phyloP scores from a whole-genome alignment of 2,329 filamentous ascomycete genomes.

The Beauveria sp. region DNA sequence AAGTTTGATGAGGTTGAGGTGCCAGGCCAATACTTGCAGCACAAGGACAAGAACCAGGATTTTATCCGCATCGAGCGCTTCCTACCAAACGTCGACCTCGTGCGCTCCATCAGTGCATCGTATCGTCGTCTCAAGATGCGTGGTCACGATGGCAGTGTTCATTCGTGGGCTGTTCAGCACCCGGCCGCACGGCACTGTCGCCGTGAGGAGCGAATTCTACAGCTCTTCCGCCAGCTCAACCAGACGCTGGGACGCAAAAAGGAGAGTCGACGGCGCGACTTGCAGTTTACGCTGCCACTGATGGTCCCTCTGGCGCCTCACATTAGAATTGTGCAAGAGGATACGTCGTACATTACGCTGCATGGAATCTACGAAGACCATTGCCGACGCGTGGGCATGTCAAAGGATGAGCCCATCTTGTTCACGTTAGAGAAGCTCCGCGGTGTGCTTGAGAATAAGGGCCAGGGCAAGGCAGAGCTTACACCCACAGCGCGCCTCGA shows the following conservation, averaged over 20 bases:
- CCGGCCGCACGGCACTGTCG: conserved; percentile 87
- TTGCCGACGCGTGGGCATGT: conserved; percentile 76
- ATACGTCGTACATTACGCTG: conserved; percentile 85
- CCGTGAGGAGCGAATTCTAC: conserved; percentile 87
- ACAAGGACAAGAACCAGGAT: conserved; percentile 98
- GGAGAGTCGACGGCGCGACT: conserved; percentile 84
- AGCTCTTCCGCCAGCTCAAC: conserved; percentile 97
- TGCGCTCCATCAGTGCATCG: conserved; percentile 83
- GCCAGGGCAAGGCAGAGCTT: conserved; percentile 57
- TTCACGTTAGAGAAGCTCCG: conserved; percentile 94
- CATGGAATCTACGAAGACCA: conserved; percentile 96
- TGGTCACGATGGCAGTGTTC: conserved; percentile 94
- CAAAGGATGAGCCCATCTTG: conserved; percentile 90
- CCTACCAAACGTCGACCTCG: conserved; percentile 86
- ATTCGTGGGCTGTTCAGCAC: conserved; percentile 93
- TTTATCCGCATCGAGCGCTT: conserved; percentile 97
- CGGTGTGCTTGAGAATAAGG: conserved; percentile 63
- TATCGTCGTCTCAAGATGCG: conserved; percentile 92
- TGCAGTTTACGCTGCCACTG: conserved; percentile 92
- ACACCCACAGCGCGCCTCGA: conserved; percentile 70
- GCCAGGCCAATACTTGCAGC: conserved; percentile 91
- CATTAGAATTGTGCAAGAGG: conserved; percentile 92
- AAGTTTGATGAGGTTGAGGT: conserved; percentile 99
- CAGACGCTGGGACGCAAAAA: conserved; percentile 86
- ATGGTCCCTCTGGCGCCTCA: conserved; percentile 95